Evolutionary conservation across 176 grass and related monocot species (phyloP).

Genomic region (Saccharum officinarum): DNA sequence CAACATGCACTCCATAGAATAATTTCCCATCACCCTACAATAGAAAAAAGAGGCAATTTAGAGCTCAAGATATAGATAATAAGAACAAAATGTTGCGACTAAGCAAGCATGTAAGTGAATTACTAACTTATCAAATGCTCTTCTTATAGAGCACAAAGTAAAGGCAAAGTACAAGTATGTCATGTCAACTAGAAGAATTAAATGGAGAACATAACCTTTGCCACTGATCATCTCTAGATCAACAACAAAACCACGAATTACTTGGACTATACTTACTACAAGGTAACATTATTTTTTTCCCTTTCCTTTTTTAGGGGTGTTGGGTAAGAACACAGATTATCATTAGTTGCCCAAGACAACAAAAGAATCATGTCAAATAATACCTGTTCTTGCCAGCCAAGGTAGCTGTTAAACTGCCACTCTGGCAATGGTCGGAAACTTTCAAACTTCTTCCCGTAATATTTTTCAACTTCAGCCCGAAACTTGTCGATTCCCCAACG

Average conservation of each 20-base stretch:
- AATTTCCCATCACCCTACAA: slow-evolving; percentile 85
- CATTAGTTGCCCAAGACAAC: background rate
- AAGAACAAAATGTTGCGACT: background rate
- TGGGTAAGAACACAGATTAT: background rate
- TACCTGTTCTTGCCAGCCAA: slow-evolving; percentile 99
- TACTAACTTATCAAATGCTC: background rate
- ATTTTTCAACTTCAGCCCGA: slow-evolving; percentile 76
- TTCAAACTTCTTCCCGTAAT: slow-evolving; percentile 96
- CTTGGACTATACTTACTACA: background rate
- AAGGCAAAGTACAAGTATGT: background rate
- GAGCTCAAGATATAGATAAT: slow-evolving; percentile 1
- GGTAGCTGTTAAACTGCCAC: slow-evolving; percentile 94
- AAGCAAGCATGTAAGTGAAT: background rate
- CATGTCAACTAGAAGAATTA: background rate
- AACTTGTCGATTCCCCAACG: slow-evolving; percentile 97
- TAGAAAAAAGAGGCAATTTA: slow-evolving; percentile 12
- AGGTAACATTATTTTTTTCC: background rate
- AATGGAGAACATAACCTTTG: background rate
- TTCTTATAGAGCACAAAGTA: background rate
- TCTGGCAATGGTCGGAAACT: slow-evolving; percentile 60
- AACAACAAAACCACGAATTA: background rate
- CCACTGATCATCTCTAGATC: background rate
- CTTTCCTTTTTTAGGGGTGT: background rate
- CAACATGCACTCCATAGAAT: slow-evolving; percentile 95
- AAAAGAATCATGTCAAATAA: background rate